Percentiles rank a stretch among this genome's conserved stretches.
phyloP scores from a whole-genome alignment of 1,139 yeast genomes.

The Blastobotrys persicus region DNA sequence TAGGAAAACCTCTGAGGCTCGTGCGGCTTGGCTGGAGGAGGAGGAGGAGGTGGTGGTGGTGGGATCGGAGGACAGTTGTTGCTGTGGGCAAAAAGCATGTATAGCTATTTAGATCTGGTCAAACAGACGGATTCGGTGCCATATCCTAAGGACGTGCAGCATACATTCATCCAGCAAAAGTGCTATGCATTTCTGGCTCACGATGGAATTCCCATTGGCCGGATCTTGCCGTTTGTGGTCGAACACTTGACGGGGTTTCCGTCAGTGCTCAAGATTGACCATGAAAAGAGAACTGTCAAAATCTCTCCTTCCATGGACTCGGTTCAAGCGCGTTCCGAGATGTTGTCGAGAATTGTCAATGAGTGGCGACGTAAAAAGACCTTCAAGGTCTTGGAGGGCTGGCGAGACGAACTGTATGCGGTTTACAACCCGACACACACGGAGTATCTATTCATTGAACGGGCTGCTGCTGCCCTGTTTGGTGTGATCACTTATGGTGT shows the following conservation, averaged over 20 bases:
- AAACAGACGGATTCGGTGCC: slow-evolving; percentile 46
- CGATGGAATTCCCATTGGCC: slow-evolving; percentile 54
- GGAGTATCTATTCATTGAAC: slow-evolving; percentile 69
- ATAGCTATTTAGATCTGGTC: slow-evolving; percentile 35
- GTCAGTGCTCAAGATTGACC: slow-evolving; percentile 40
- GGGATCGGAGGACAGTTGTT: neutral
- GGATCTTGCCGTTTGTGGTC: slow-evolving; percentile 49
- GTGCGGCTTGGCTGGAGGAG: neutral
- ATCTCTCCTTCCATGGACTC: slow-evolving; percentile 45
- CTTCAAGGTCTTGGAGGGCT: slow-evolving; percentile 58
- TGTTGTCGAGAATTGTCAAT: slow-evolving; percentile 46
- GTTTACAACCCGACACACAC: slow-evolving; percentile 55
- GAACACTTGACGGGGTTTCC: slow-evolving; percentile 37
- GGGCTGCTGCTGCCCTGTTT: slow-evolving; percentile 74
- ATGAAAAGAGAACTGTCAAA: slow-evolving; percentile 35
- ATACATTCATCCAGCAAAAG: slow-evolving; percentile 20
- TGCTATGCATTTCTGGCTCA: slow-evolving; percentile 50
- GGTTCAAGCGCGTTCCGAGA: slow-evolving; percentile 46
- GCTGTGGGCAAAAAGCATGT: slow-evolving; percentile 5
- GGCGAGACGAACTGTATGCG: slow-evolving; percentile 84
- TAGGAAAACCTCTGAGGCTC: too few species aligned
- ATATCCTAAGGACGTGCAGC: slow-evolving; percentile 22
- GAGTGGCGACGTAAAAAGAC: slow-evolving; percentile 42
- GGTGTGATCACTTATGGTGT: slow-evolving; percentile 91
- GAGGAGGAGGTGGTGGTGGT: too few species aligned